Evolutionary conservation across 176 grass and related monocot genomes (phyloP), one percentile per base, ranked within the genome.

Genomic region (Carex myosuroides): DNA sequence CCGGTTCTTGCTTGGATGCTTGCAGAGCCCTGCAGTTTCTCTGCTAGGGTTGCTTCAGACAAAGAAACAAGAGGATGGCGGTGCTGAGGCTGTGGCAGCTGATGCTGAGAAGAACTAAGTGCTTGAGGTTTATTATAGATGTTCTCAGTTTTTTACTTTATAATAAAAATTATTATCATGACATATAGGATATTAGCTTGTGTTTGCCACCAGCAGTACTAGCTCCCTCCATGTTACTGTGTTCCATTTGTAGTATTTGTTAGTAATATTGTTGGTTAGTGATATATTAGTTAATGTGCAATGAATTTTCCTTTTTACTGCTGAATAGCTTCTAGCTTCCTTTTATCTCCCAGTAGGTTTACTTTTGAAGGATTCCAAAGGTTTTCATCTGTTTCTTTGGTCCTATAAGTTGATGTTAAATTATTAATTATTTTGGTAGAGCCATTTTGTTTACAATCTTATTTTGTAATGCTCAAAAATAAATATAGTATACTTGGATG

Each of bases 11-110:
- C 90, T 97, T 39, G 95, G 95, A 0, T 91, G 88, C 62, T 78
- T 97, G 76, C 90, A 97, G 84, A 88, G 90, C 81, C 95, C 92
- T 0, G 89, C 95, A 32, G 87, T 93, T 60, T 91, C 89, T 26
- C 66, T 97, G 32, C 58, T 98, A 83, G 81, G 81, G 42, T 83
- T 83, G 81, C 81, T 83, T 50, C 81, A 83, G 81, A 30, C 64
- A 66, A 83, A 83, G 62, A 68, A 54, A 66, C 60, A 67, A 30
- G 61, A 69, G 39, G 62, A 64, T 42, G 55, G 24, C 30, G 62
- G 62, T n/a, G 61, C 60, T 69, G 81, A 63, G 21, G 61, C 21
- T 3, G 61, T 16, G 0, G 21, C 62, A 0, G n/a, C 22, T 83
- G 81, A 55, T 69, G 60, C 62, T 13, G 24, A 65, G 62, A 68